Percentiles rank a stretch among this genome's conserved stretches.
Evolutionary conservation across 352 stramenopile genomes (phyloP).

Genomic region (Globisporangium rhizosaccharum): DNA sequence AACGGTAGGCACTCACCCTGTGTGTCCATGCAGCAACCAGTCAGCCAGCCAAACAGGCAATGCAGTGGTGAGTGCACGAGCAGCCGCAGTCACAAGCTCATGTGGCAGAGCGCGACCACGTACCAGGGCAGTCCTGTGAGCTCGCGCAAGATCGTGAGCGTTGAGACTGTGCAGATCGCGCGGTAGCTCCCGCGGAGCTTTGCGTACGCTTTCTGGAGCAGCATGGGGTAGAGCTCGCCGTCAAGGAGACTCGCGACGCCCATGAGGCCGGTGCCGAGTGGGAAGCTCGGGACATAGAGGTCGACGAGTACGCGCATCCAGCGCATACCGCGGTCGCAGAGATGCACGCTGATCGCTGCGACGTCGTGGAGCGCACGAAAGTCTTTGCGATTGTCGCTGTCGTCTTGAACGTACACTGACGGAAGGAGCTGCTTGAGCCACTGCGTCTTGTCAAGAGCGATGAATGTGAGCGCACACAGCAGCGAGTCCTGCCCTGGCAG

Average conservation of each 20-base stretch:
- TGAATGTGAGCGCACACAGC: conserved; percentile 23
- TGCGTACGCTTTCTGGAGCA: conserved; percentile 57
- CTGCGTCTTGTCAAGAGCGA: conserved; percentile 13
- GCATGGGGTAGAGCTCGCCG: conserved; percentile 29
- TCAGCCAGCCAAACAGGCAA: neutral
- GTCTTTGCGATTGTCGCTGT: neutral
- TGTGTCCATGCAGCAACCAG: neutral
- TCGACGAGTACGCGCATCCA: conserved; percentile 41
- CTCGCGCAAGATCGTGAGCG: conserved; percentile 30
- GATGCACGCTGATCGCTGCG: conserved; percentile 10
- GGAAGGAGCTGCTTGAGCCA: conserved; percentile 14
- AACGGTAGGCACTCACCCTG: conserved; percentile 3
- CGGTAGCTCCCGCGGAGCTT: conserved; percentile 47
- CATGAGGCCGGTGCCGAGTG: conserved; percentile 27
- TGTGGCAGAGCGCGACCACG: neutral
- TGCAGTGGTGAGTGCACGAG: neutral
- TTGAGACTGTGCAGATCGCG: conserved; percentile 16
- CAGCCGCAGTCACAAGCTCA: neutral
- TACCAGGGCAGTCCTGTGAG: conserved; percentile 44
- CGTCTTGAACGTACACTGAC: neutral
- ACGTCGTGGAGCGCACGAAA: neutral
- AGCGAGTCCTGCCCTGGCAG: conserved; percentile 30
- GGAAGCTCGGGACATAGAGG: conserved; percentile 35
- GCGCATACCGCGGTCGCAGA: conserved; percentile 24
- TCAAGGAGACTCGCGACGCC: conserved; percentile 9